phyloP scores from a whole-genome alignment of 2,329 filamentous ascomycete species.

The Thyridium curvatum region DNA sequence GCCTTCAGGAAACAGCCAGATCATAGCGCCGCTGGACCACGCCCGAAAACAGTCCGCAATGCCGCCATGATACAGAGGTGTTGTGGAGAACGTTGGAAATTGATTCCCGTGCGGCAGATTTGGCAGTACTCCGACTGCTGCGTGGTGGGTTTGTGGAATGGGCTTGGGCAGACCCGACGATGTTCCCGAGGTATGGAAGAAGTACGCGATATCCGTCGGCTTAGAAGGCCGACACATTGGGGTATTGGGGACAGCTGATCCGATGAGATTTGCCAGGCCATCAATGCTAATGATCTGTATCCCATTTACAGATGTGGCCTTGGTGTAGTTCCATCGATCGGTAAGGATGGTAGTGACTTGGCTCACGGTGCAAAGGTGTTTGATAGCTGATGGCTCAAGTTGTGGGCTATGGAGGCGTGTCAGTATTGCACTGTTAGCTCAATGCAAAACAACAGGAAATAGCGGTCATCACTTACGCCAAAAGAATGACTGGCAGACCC shows the following conservation, averaged over 20 bases:
- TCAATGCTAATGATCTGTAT: too few relatives aligned
- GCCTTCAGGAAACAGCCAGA: constrained; percentile 57
- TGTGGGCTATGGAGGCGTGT: too few relatives aligned
- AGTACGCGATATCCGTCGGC: constrained; percentile 40
- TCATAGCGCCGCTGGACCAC: constrained; percentile 52
- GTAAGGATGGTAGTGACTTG: too few relatives aligned
- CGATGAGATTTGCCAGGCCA: neutral
- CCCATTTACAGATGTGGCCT: too few relatives aligned
- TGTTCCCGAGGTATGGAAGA: constrained; percentile 60
- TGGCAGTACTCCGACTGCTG: constrained; percentile 48
- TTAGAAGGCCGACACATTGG: too few relatives aligned
- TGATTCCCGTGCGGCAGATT: constrained; percentile 26
- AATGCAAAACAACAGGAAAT: constrained; percentile 47
- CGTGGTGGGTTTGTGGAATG: constrained; percentile 51
- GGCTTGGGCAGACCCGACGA: constrained; percentile 58
- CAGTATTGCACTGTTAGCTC: too few relatives aligned
- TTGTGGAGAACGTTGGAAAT: constrained; percentile 55
- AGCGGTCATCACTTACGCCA: constrained; percentile 41
- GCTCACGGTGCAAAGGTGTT: too few relatives aligned
- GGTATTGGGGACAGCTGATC: too few relatives aligned
- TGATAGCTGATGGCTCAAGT: too few relatives aligned
- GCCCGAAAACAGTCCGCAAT: constrained; percentile 56
- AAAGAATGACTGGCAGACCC: constrained; percentile 47
- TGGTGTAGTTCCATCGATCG: too few relatives aligned
- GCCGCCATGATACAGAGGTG: constrained; percentile 60